Base-by-base conservation (phyloP, 192 early-diverging fungal species). In the Podila epicladia region DNA sequence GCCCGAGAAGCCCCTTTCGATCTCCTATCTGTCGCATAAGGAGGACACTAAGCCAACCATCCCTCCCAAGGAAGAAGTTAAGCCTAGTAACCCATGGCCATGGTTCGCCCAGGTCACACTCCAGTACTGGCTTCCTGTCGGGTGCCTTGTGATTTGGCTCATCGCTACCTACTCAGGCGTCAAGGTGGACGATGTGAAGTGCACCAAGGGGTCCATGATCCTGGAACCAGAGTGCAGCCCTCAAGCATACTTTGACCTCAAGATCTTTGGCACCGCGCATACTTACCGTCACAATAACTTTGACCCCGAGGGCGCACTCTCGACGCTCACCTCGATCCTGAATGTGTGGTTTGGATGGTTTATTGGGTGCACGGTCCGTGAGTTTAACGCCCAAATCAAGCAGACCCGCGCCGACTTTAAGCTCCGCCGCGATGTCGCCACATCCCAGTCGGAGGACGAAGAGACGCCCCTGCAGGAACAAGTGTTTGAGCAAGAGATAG, bases 291-390 rank as follows among this genome's bases (percentile, higher is more conserved):
- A 68, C 7, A 32, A 67, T 5, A 58, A 58, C 12, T 89, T 85
- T 67, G 89, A 91, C 62, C 83, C 83, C 26, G 89, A 91, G 66
- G 89, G 89, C 2, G 64, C 83, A 0, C 80, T 91, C 4, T 89
- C 87, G 12, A 89, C 89, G 4, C 64, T 91, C 50, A 74, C 85
- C 2, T 73, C 88, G 4, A 74, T 87, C 53, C 55, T 88, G 9
- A 87, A 86, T 22, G 72, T 77, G 31, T 86, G 87, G 74, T 67
- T 82, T 9, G 88, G 89, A 9, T 83, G 82, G 74, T 69, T 87
- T 24, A 66, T 83, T 71, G 89, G 88, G 26, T 75, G 75, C 64
- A 69, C 74, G 3, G 64, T 82, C 33, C 55, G 71, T 1, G 19
- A 65, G 2, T 66, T 80, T 41, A 80, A 80, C 29, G 71, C 71